Conservation (phyloP, 2,329 filamentous ascomycete species). For the Claviceps fusiformis region DNA sequence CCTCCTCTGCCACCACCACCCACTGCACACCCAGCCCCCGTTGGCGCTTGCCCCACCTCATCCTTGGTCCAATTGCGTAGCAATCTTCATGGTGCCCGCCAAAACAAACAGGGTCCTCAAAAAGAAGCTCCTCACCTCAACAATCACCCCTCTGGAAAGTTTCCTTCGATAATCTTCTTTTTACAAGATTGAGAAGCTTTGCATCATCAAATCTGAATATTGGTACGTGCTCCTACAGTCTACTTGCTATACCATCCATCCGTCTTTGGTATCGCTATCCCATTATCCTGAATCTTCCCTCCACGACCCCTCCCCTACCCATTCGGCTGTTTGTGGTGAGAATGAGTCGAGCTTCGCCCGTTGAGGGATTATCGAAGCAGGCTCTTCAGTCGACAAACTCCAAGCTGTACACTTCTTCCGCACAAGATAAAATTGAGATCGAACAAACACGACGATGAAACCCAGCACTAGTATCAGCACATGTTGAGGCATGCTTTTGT, state of each 20-base stretch:
- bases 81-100: conserved; percentile 3
- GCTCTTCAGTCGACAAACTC: not conserved
- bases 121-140: conserved; percentile 3
- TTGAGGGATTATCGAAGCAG: conserved; percentile 1
- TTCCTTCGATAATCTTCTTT: not conserved
- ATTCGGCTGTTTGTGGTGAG: not conserved
- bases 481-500: not conserved
- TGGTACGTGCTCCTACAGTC: not conserved
- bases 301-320: not conserved
- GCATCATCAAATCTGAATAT: not conserved
- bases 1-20: conserved; percentile 2
- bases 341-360: not conserved
- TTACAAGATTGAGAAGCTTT: not conserved
- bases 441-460: not conserved
- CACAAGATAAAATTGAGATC: not conserved
- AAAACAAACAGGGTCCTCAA: conserved; percentile 2
- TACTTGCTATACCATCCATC: not conserved
- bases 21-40: not conserved
- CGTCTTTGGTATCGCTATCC: not conserved
- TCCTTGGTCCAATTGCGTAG: conserved; percentile 4
- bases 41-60: conserved; percentile 11
- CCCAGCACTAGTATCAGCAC: not conserved
- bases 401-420: not conserved
- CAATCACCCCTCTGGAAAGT: conserved; percentile 1
- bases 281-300: not conserved